Evolutionary conservation across 73 alveolate species (phyloP).

Genomic region (Tetrahymena thermophila): DNA sequence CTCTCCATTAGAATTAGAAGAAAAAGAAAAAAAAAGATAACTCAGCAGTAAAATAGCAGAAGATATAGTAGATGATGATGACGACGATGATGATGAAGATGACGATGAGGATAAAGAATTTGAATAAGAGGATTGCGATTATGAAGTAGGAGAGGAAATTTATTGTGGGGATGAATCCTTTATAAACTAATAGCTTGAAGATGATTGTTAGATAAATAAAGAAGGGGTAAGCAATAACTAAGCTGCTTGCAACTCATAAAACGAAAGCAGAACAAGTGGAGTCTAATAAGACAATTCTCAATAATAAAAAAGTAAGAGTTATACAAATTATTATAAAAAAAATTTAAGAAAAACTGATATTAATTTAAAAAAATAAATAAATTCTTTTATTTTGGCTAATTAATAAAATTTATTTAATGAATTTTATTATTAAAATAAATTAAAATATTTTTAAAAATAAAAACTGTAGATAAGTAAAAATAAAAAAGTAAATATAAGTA

Average conservation of each 20-base stretch:
- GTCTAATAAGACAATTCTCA: background rate
- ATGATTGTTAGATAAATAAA: background rate
- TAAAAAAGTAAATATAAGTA: background rate
- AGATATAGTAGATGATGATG: background rate
- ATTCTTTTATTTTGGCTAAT: too few relatives aligned
- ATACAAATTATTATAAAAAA: too few relatives aligned
- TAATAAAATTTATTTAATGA: too few relatives aligned
- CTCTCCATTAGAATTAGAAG: constrained; percentile 2
- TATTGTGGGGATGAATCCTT: background rate
- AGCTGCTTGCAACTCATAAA: background rate
- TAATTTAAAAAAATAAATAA: too few relatives aligned
- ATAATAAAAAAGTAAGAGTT: background rate
- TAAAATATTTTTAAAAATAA: background rate
- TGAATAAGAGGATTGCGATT: background rate
- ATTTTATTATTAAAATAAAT: too few relatives aligned
- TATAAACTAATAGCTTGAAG: background rate
- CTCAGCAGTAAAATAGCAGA: background rate
- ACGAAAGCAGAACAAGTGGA: background rate
- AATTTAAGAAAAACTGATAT: too few relatives aligned
- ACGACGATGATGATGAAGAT: background rate
- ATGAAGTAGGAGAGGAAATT: background rate
- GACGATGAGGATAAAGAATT: background rate
- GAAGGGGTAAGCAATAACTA: background rate
- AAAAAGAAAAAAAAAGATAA: constrained; percentile 5
- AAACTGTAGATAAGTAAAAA: background rate